These are phyloP conservation scores for Hamamelis virginiana DNA, from an alignment of 164 flowering plant genomes.

Conservation along the genomic window DNA sequence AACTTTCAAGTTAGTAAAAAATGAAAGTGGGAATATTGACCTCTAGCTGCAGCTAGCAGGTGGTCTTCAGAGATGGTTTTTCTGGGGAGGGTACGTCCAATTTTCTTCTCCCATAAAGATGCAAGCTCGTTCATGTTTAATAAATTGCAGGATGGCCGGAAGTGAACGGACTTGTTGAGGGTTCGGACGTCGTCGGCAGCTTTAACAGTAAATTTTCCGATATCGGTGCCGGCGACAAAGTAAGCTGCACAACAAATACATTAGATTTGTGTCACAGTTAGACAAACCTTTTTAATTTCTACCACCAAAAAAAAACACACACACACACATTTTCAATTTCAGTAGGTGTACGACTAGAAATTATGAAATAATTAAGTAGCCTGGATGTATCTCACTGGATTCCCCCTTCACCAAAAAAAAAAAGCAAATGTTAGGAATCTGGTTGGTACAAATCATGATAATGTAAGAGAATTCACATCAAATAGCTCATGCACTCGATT, in stretches of 20 bases:
- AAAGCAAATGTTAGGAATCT: too few species aligned
- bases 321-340: too few species aligned
- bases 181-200: conserved; percentile 42
- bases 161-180: conserved; percentile 56
- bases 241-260: conserved; percentile 42
- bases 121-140: conserved; percentile 61
- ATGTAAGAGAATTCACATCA: too few species aligned
- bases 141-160: conserved; percentile 47
- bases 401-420: too few species aligned
- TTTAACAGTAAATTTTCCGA: conserved; percentile 68
- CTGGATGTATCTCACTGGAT: too few species aligned
- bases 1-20: too few species aligned
- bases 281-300: too few species aligned
- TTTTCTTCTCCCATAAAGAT: conserved; percentile 58
- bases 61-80: conserved; percentile 46
- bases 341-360: too few species aligned
- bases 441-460: too few species aligned
- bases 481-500: too few species aligned
- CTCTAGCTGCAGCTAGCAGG: conserved; percentile 46
- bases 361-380: too few species aligned
- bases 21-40: conserved; percentile 16
- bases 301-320: too few species aligned
- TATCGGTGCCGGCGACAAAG: conserved; percentile 66
- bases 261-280: background rate
- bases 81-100: conserved; percentile 48